Conservation (phyloP, 2,329 filamentous ascomycete genomes). For the Lasiodiplodia theobromae region DNA sequence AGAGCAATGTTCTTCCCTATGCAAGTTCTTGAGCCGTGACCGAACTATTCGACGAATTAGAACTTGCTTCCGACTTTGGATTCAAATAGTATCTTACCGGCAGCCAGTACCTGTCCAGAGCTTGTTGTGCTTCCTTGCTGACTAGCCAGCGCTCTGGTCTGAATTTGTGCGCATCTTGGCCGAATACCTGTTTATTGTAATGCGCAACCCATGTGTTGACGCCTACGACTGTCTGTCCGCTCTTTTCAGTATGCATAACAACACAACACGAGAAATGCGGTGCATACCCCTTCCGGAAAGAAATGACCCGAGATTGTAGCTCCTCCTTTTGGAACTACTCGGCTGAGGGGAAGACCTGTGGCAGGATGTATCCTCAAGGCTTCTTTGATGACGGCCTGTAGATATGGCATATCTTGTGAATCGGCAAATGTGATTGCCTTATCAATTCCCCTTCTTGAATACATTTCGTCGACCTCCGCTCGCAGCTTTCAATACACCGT, state of each 20-base stretch:
- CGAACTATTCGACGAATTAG: conserved; percentile 43
- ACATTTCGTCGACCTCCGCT: neutral
- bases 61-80: too few relatives aligned
- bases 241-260: conserved; percentile 35
- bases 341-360: conserved; percentile 33
- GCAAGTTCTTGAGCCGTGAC: conserved; percentile 49
- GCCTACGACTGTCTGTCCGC: conserved; percentile 38
- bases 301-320: conserved; percentile 35
- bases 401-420: conserved; percentile 36
- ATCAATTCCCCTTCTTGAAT: neutral
- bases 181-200: conserved; percentile 46
- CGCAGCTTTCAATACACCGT: neutral
- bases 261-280: conserved; percentile 35
- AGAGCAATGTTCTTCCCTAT: conserved; percentile 47
- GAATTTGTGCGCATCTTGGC: conserved; percentile 38
- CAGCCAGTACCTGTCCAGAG: conserved; percentile 9
- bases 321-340: conserved; percentile 37
- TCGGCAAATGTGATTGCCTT: neutral
- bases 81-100: neutral
- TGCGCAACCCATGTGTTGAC: conserved; percentile 50
- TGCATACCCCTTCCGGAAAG: conserved; percentile 37
- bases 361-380: conserved; percentile 39
- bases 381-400: conserved; percentile 51
- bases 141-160: conserved; percentile 38
- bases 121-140: neutral